Base-by-base conservation (phyloP, 331 rosid species). In the Dryas integrifolia region DNA sequence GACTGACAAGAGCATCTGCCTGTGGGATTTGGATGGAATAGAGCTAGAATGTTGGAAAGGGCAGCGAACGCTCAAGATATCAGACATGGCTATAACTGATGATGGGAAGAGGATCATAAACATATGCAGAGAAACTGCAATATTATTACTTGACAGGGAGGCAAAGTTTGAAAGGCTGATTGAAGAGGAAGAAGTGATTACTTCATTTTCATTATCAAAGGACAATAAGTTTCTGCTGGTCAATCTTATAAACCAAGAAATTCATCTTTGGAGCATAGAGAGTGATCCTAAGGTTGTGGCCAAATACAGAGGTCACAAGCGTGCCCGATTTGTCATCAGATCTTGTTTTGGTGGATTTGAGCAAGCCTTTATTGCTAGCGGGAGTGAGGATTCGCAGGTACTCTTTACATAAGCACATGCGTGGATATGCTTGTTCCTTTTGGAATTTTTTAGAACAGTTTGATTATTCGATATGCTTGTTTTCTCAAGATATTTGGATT, bases 291-390 rank as follows among this genome's bases (percentile, higher is more conserved):
- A 53, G 73, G 16, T 16, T 0, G 50, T 69, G n/a, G 35, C 73
- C 51, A 52, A 69, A 50, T 69, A 69, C 62, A 69, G 52, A 53
- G 73, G 73, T 18, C 52, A 69, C 47, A 53, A 53, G 30, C 72
- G 58, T 30, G 57, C 55, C 8, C 72, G 73, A 44, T 69, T 69
- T 41, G 62, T 69, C 48, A 69, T 69, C 18, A 69, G 51, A 41
- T 52, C 73, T 40, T 69, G 63, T 55, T 69, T 69, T 6, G 63
- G 73, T 69, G 73, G 73, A 53, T 51, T 69, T 53, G 73, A 69
- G 51, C 73, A 69, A 69, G 51, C 52, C 6, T 55, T 55, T 62
- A 65, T 64, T 48, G 77, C 70, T 9, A 48, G 70, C 18, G 51
- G 44, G 38, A 73, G 18, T 18, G 30, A 53, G 48, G 62, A 63